Base-by-base conservation (phyloP, 805 yeast species). In the Kluyveromyces nonfermentans region DNA sequence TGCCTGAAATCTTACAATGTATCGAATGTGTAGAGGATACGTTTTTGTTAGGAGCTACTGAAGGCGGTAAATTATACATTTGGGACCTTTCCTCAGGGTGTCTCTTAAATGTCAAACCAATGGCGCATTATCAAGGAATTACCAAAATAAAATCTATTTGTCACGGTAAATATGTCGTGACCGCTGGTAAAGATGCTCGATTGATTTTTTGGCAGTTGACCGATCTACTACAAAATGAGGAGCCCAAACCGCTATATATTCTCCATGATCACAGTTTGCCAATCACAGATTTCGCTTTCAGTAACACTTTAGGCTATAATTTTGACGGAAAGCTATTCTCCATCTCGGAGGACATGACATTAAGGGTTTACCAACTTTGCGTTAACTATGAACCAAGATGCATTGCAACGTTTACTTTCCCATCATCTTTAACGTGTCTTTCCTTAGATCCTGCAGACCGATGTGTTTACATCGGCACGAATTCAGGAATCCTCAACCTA, bases 81-180 rank as follows among this genome's bases (percentile, higher is more conserved):
- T 90, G 97, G 97, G 95, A 87, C 53, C 57, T 89, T 41, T 62
- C 72, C 8, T 82, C 93, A 1, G 97, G 97, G 0, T 64, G 76
- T 19, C 69, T 93, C 38, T 56, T 89, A 19, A 69, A 75, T 38
- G 94, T 78, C 4, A 78, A 77, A 55, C 89, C 85, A 41, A 54
- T 60, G 55, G 81, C 86, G 1, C 97, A 90, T 65, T 90, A 86
- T 61, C 97, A 90, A 63, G 69, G 73, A 6, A 73, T 87, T 7
- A 72, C 81, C 0, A 71, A 70, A 28, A 59, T 90, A 31, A 71
- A 70, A 50, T 77, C 84, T 53, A 67, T 84, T 1, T 50, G 64
- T 10, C 84, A 87, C 56, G 82, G 82, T 1, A 74, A 79, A 18
- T 80, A 75, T 45, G 57, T 90, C 35, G 72, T 84, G 6, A 75